Evolutionary conservation across 805 yeast species (phyloP).

Genomic region (Cyberlindnera xylosilytica): DNA sequence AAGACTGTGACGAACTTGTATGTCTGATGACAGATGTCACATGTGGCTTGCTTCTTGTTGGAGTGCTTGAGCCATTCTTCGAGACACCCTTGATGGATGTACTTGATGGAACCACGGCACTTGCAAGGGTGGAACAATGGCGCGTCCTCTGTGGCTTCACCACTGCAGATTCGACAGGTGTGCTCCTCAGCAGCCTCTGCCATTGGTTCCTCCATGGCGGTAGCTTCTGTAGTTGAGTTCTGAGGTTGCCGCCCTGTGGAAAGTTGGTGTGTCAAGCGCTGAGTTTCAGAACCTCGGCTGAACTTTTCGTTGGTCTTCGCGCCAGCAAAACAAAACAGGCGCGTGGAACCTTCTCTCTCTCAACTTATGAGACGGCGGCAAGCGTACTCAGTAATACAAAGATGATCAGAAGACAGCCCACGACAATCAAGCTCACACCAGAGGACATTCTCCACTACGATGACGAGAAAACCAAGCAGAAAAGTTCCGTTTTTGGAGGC

Average conservation of each 20-base stretch:
- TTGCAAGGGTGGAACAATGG: conserved; percentile 90
- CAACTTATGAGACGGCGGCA: no score
- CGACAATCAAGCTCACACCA: conserved; percentile 61
- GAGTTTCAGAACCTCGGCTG: not conserved
- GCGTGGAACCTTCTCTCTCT: not conserved
- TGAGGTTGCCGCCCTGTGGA: no score
- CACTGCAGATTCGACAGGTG: conserved; percentile 90
- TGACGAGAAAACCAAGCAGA: conserved; percentile 23
- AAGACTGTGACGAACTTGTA: conserved; percentile 68
- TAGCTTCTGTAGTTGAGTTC: no score
- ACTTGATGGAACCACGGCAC: conserved; percentile 91
- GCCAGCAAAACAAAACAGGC: not conserved
- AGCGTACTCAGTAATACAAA: not conserved
- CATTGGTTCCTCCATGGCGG: not conserved
- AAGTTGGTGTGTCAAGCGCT: no score
- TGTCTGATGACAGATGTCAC: conserved; percentile 85
- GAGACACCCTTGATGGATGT: conserved; percentile 89
- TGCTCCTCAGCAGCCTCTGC: conserved; percentile 32
- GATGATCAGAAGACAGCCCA: conserved; percentile 73
- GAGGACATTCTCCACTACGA: conserved; percentile 51
- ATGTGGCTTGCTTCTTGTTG: conserved; percentile 49
- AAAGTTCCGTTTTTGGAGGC: conserved; percentile 1
- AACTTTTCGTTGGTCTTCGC: not conserved
- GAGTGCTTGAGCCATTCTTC: conserved; percentile 75
- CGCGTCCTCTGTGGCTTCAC: conserved; percentile 74